Conservation (phyloP, 2,329 filamentous ascomycete species). For the Sclerotinia minor region DNA sequence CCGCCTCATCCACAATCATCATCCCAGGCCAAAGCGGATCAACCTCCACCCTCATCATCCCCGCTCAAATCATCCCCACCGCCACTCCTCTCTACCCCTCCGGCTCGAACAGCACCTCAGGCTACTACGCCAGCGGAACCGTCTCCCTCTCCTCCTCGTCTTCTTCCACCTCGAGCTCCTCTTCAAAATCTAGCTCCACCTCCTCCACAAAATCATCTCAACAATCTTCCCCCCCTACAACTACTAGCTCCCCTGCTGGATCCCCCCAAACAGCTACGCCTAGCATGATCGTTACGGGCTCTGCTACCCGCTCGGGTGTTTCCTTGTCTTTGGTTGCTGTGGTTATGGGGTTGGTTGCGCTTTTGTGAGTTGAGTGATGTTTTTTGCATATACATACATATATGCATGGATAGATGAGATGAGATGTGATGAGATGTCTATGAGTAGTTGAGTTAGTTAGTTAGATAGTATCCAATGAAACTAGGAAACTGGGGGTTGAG, state of each 20-base stretch:
- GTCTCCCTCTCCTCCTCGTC: too few species aligned
- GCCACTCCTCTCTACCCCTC: background rate
- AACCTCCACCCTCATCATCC: background rate
- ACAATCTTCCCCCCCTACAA: background rate
- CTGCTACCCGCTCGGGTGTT: slow-evolving; percentile 15
- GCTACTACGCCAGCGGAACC: background rate
- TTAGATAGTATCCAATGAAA: slow-evolving; percentile 3
- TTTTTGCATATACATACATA: too few species aligned
- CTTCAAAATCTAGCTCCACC: too few species aligned
- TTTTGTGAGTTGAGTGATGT: slow-evolving; percentile 17
- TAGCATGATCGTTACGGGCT: slow-evolving; percentile 9
- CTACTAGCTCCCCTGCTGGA: background rate
- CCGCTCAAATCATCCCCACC: background rate
- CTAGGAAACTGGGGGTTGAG: too few species aligned
- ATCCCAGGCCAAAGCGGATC: background rate
- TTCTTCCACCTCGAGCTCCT: too few species aligned
- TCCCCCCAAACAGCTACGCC: background rate
- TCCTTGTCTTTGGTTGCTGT: slow-evolving; percentile 6
- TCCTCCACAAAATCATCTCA: background rate
- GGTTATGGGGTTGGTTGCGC: slow-evolving; percentile 12
- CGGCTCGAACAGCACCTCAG: background rate
- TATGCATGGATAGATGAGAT: background rate
- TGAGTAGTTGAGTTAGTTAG: too few species aligned
- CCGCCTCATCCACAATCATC: background rate
- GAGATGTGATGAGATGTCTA: background rate